Conservation (phyloP, 2,329 filamentous ascomycete genomes). For the Scleromitrula shiraiana region DNA sequence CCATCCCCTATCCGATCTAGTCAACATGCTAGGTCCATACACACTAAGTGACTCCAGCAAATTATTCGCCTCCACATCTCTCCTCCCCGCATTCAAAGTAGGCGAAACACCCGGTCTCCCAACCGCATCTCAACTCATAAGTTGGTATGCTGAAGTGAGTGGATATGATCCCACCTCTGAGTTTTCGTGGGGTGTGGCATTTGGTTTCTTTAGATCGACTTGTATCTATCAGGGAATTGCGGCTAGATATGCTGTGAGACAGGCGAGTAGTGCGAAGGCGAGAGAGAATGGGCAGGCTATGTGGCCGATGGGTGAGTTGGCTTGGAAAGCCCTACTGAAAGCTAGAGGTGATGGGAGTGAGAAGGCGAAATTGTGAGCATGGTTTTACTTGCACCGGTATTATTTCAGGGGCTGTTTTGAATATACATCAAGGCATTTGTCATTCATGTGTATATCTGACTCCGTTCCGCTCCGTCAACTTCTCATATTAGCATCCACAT, state of each 20-base stretch:
- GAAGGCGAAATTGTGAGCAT: constrained; percentile 35
- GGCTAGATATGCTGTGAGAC: constrained; percentile 72
- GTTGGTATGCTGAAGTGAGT: constrained; percentile 59
- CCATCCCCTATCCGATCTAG: constrained; percentile 87
- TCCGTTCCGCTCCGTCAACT: no score
- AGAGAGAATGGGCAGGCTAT: constrained; percentile 62
- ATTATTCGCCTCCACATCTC: constrained; percentile 23
- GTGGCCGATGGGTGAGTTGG: constrained; percentile 65
- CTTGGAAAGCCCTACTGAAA: constrained; percentile 76
- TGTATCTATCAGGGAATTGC: constrained; percentile 82
- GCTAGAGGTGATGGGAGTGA: no score
- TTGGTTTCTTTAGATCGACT: constrained; percentile 52
- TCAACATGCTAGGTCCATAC: constrained; percentile 61
- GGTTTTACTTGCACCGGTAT: no score
- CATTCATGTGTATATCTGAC: no score
- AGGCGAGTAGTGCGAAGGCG: constrained; percentile 84
- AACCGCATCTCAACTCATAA: constrained; percentile 46
- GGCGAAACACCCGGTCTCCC: constrained; percentile 47
- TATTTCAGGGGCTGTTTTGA: no score
- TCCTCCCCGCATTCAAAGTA: constrained; percentile 32
- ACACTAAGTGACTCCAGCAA: constrained; percentile 20
- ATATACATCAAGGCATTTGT: no score
- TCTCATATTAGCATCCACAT: no score
- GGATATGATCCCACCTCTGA: constrained; percentile 64
- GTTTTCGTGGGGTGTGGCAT: constrained; percentile 53